A percentile compares a stretch with the other conserved stretches of the same genome.
phyloP scores from a whole-genome alignment of 108 stramenopile genomes.

The Nitzschia inconspicua region DNA sequence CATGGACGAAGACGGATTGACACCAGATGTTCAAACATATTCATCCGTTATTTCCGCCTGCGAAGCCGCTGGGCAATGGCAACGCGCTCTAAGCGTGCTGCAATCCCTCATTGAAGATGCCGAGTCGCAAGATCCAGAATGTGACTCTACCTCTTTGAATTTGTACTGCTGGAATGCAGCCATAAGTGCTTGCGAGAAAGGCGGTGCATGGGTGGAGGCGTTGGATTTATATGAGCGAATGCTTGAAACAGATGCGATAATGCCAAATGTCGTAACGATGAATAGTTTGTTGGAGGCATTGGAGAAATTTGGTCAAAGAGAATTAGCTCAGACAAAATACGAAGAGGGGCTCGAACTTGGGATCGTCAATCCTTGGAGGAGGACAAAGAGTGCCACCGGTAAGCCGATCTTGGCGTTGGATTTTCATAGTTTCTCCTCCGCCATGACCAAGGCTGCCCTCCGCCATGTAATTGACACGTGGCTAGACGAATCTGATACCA shows the following conservation, averaged over 20 bases:
- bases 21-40: constrained; percentile 54
- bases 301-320: constrained; percentile 61
- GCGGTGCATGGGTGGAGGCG: constrained; percentile 79
- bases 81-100: constrained; percentile 67
- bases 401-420: constrained; percentile 35
- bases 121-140: background rate
- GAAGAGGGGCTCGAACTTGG: constrained; percentile 42
- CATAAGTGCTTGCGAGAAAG: constrained; percentile 72
- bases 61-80: constrained; percentile 80
- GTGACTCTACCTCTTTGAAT: constrained; percentile 30
- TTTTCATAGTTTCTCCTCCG: constrained; percentile 57
- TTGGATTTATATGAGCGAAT: constrained; percentile 65
- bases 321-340: constrained; percentile 59
- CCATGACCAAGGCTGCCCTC: constrained; percentile 68
- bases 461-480: constrained; percentile 50
- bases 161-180: constrained; percentile 76
- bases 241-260: constrained; percentile 22
- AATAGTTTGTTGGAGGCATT: constrained; percentile 64
- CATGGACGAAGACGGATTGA: constrained; percentile 64
- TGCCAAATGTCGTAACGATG: constrained; percentile 63
- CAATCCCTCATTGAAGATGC: constrained; percentile 38
- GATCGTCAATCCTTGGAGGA: constrained; percentile 44
- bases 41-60: constrained; percentile 69
- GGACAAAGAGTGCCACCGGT: constrained; percentile 10
- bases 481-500: constrained; percentile 4